phyloP scores from a whole-genome alignment of 768 basidiomycete species.

The Phaffia australis region DNA sequence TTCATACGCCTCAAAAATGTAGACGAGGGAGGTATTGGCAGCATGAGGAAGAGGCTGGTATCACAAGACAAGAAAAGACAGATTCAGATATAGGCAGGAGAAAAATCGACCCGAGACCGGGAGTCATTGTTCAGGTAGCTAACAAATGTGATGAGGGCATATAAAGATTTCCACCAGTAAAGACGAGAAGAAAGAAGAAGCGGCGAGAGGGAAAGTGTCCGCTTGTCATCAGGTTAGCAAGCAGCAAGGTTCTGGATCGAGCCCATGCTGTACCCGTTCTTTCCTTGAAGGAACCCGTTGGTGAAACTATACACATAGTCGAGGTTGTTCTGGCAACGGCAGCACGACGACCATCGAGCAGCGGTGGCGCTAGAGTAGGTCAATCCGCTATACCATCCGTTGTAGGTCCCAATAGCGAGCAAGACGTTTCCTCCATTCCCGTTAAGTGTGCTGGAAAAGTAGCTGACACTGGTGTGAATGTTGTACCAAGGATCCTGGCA shows the following conservation, averaged over 20 bases:
- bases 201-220: too few relatives aligned
- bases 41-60: too few relatives aligned
- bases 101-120: too few relatives aligned
- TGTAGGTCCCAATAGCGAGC: constrained; percentile 54
- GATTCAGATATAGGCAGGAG: too few relatives aligned
- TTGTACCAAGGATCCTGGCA: constrained; percentile 42
- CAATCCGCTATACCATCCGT: constrained; percentile 36
- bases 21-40: too few relatives aligned
- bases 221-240: too few relatives aligned
- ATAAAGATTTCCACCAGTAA: too few relatives aligned
- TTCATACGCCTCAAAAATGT: too few relatives aligned
- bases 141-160: too few relatives aligned
- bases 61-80: too few relatives aligned
- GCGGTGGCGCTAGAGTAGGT: constrained; percentile 29
- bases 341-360: constrained; percentile 9
- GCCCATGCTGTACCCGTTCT: constrained; percentile 13
- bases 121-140: too few relatives aligned
- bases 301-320: constrained; percentile 66
- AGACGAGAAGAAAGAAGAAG: too few relatives aligned
- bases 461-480: constrained; percentile 21
- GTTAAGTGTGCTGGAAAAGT: constrained; percentile 20
- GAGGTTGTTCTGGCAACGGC: constrained; percentile 48
- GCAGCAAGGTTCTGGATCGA: not conserved
- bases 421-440: constrained; percentile 33
- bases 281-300: constrained; percentile 39